Base-by-base conservation (phyloP, 2,329 filamentous ascomycete genomes). In the Trichophyton rubrum region DNA sequence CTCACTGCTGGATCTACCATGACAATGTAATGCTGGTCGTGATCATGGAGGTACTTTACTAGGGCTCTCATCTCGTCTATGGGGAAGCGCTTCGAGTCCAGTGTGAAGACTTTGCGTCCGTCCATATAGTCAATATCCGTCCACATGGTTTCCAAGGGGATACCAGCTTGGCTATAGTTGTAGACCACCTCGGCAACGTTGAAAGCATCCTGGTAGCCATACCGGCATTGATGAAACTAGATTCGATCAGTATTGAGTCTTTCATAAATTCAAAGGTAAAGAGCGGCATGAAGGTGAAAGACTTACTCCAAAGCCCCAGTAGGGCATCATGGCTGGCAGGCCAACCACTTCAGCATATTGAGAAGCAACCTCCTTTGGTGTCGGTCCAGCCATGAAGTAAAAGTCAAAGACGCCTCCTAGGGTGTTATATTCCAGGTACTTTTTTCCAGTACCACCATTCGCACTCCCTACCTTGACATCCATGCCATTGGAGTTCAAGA, bases 401-500 rank as follows among this genome's bases (percentile, higher is more conserved):
- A 85, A 79, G 69, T 90, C 88, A 2, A 91, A 68, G 20, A 89
- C 79, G 3, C 88, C 88, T 15, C 87, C 87, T 1, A 90, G 77
- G 1, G 82, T 82, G 71, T 89, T 88, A 73, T 89, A 90, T 72
- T 90, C 85, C 3, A 91, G 78, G 62, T 84, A 87, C 70, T 89
- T 82, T 4, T 78, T 80, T 33, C 84, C 82, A 53, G 74, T 77
- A 1, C 75, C 72, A 1, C 79, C 80, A 62, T 49, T 6, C 5
- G 56, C 49, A 55, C 47, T 55, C 33, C 38, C 43, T 68, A 89
- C 82, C 64, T 84, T 84, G 67, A 89, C 76, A 63, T 89, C 85
- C 83, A 88, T 88, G 38, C 80, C 85, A 65, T 86, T 84, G 4
- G 82, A 83, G 70, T 86, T 87, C 61, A 85, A 73, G 22, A 87